phyloP scores from a whole-genome alignment of 495 filamentous ascomycete species.

The Massariosphaeria phaeospora region DNA sequence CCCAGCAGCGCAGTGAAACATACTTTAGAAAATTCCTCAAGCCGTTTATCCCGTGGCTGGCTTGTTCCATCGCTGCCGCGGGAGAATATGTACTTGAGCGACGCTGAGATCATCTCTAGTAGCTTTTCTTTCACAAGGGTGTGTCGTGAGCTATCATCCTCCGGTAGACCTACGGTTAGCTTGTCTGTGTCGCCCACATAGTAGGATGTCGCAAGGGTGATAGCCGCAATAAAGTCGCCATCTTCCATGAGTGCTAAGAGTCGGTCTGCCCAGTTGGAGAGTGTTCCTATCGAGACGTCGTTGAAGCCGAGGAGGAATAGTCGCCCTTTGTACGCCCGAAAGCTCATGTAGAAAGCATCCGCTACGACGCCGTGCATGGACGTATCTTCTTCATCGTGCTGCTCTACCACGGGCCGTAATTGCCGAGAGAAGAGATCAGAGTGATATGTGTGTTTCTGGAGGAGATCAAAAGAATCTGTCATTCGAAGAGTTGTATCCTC shows the following conservation, averaged over 20 bases:
- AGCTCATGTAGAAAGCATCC: conserved; percentile 97
- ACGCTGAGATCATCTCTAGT: conserved; percentile 90
- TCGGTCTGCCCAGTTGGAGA: conserved; percentile 98
- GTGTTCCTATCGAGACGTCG: conserved; percentile 78
- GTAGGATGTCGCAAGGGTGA: conserved; percentile 83
- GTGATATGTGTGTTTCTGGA: conserved; percentile 89
- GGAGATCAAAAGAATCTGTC: conserved; percentile 89
- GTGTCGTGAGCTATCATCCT: conserved; percentile 71
- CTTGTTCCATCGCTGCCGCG: conserved; percentile 39
- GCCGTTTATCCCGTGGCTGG: conserved; percentile 23
- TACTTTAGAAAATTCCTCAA: conserved; percentile 66
- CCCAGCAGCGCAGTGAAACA: conserved; percentile 78
- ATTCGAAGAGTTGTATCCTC: conserved; percentile 79
- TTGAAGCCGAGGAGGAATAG: conserved; percentile 87
- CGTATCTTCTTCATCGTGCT: conserved; percentile 78
- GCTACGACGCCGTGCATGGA: conserved; percentile 94
- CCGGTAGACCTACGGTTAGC: conserved; percentile 85
- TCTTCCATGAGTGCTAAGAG: conserved; percentile 94
- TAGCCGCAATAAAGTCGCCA: conserved; percentile 87
- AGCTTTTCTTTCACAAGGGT: conserved; percentile 81
- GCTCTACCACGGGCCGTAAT: conserved; percentile 76
- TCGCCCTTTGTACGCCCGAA: conserved; percentile 89
- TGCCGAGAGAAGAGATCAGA: conserved; percentile 80
- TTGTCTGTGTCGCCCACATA: conserved; percentile 86
- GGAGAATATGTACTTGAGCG: conserved; percentile 78